Evolutionary conservation across 257 asterid species (phyloP).

Genomic region (Fraxinus cuspidata): DNA sequence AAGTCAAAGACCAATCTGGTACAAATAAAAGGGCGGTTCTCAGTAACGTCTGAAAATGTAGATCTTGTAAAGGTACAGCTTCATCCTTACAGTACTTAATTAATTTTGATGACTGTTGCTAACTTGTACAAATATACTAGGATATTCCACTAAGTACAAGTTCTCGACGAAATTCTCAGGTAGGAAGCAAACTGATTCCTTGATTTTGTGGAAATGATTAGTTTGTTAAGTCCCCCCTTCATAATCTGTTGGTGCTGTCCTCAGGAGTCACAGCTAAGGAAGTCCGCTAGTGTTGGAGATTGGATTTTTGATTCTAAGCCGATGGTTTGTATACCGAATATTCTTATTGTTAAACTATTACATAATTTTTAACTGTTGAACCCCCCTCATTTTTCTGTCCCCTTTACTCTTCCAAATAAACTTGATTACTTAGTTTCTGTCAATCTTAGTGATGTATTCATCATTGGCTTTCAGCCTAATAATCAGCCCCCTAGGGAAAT

Average conservation of each 20-base stretch:
- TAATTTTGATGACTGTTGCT: conserved; percentile 35
- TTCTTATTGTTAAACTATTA: conserved; percentile 17
- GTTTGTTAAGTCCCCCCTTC: conserved; percentile 27
- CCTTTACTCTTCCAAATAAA: conserved; percentile 10
- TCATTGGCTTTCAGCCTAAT: conserved; percentile 63
- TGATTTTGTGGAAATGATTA: conserved; percentile 30
- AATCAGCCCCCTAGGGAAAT: conserved; percentile 60
- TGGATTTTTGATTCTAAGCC: conserved; percentile 83
- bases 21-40: conserved; percentile 97
- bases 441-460: conserved; percentile 8
- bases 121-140: conserved; percentile 56
- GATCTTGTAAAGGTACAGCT: conserved; percentile 89
- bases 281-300: conserved; percentile 93
- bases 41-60: conserved; percentile 96
- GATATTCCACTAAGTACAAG: conserved; percentile 77
- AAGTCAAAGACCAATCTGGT: conserved; percentile 84
- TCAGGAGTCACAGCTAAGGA: conserved; percentile 88
- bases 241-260: conserved; percentile 33
- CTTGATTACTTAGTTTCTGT: conserved; percentile 21
- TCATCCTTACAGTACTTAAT: conserved; percentile 21
- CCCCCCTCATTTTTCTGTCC: background rate
- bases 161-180: conserved; percentile 79
- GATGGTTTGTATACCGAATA: conserved; percentile 51
- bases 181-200: conserved; percentile 35
- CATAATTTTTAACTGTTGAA: conserved; percentile 10